These are phyloP conservation scores for Paramecium sonneborni DNA, from an alignment of 73 alveolate species.

Conservation along the genomic window DNA sequence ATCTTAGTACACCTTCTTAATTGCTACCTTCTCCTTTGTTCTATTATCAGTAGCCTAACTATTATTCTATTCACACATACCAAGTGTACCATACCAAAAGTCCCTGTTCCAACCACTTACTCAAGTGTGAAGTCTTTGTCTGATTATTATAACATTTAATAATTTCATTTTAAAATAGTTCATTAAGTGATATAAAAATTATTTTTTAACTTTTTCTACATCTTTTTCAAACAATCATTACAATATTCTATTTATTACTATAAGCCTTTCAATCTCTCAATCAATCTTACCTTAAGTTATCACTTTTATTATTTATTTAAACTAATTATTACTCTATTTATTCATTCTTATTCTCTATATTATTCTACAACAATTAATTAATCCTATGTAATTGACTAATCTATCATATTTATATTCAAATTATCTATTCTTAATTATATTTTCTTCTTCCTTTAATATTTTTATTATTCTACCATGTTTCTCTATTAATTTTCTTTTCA, in stretches of 20 bases:
- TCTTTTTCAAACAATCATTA: too few species aligned
- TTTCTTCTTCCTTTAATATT: too few species aligned
- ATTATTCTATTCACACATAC: conserved; percentile 46
- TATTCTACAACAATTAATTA: too few species aligned
- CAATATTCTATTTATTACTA: neutral
- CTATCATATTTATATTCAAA: too few species aligned
- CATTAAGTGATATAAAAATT: neutral
- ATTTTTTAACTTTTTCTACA: neutral
- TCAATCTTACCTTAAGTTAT: neutral
- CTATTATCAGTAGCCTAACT: conserved; percentile 77
- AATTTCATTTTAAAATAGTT: neutral
- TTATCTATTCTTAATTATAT: too few species aligned
- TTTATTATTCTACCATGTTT: too few species aligned
- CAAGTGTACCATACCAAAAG: conserved; percentile 91
- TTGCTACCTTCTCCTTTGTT: conserved; percentile 85
- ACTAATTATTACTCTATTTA: too few species aligned
- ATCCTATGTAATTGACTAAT: too few species aligned
- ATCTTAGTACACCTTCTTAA: conserved; percentile 85
- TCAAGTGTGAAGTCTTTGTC: conserved; percentile 30
- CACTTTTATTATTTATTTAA: neutral
- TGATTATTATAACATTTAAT: conserved; percentile 18
- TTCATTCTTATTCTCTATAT: too few species aligned
- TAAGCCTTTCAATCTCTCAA: neutral
- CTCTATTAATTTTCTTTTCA: too few species aligned
- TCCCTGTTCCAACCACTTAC: conserved; percentile 90